Conservation (phyloP, 2,329 filamentous ascomycete genomes). For the Diaporthe longicolla region DNA sequence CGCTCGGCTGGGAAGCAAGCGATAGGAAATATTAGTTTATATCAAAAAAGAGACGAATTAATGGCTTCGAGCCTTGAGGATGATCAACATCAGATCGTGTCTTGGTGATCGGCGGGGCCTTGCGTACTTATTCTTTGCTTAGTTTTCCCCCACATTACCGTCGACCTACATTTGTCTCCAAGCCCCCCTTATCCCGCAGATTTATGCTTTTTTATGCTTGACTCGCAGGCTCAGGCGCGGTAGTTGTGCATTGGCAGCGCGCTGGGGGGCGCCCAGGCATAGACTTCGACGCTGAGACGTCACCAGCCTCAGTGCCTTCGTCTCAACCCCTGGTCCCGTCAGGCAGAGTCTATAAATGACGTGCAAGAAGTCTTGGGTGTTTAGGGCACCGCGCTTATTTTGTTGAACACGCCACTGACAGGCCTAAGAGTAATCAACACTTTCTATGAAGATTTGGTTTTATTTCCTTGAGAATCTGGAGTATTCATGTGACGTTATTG, state of each 20-base stretch:
- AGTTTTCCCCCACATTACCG: neutral
- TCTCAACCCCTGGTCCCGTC: slow-evolving; percentile 11
- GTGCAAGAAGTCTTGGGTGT: neutral
- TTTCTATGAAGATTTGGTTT: neutral
- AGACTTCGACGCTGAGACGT: slow-evolving; percentile 20
- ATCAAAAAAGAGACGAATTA: neutral
- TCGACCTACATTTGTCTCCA: too few species aligned
- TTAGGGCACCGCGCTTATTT: neutral
- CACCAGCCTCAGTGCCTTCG: neutral
- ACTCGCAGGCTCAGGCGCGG: neutral
- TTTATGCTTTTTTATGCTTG: neutral
- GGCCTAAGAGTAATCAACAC: neutral
- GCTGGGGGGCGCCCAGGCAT: neutral
- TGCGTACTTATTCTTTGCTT: neutral
- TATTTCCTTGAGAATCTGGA: neutral
- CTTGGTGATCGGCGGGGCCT: neutral
- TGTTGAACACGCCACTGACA: neutral
- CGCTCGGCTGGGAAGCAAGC: neutral
- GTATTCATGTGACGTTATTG: neutral
- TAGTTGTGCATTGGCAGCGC: neutral
- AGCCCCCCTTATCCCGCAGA: neutral
- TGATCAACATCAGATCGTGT: neutral
- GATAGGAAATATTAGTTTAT: neutral
- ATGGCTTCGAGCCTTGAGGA: neutral
- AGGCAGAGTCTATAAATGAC: neutral